phyloP scores from a whole-genome alignment of 805 yeast species.

The Grigorovia transvaalensis region DNA sequence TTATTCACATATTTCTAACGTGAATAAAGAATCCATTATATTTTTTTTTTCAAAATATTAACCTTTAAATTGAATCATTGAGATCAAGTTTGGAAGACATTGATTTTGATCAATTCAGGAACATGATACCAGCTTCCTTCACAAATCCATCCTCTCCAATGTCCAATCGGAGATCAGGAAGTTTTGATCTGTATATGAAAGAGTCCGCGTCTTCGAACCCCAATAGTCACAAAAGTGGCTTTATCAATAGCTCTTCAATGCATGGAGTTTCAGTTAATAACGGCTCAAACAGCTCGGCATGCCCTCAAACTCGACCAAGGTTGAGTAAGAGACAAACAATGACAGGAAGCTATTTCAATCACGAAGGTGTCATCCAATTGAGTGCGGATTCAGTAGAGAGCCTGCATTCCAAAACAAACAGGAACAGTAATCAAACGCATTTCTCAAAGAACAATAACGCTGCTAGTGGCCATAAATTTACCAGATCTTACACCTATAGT shows the following conservation, averaged over 20 bases:
- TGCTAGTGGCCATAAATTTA: neutral
- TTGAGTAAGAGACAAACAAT: neutral
- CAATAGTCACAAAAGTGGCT: neutral
- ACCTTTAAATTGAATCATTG: no score
- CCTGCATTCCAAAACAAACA: neutral
- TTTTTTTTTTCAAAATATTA: no score
- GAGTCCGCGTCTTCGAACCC: neutral
- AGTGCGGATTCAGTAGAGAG: neutral
- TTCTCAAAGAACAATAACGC: neutral
- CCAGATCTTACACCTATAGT: neutral
- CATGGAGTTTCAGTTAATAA: neutral
- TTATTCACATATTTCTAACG: no score
- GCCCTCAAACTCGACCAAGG: neutral
- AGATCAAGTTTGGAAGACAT: no score
- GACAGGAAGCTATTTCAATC: neutral
- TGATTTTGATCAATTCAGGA: no score
- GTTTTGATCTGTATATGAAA: neutral
- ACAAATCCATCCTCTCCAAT: neutral
- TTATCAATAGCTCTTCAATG: neutral
- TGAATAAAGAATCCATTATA: no score
- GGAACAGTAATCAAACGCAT: neutral
- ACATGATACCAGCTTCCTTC: neutral
- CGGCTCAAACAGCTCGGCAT: neutral
- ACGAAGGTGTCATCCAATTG: neutral
- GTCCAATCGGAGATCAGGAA: neutral